Percentiles rank a stretch among this genome's conserved stretches.
These are phyloP conservation scores for Candida easanensis DNA, from an alignment of 805 yeast species.

Conservation along the genomic window DNA sequence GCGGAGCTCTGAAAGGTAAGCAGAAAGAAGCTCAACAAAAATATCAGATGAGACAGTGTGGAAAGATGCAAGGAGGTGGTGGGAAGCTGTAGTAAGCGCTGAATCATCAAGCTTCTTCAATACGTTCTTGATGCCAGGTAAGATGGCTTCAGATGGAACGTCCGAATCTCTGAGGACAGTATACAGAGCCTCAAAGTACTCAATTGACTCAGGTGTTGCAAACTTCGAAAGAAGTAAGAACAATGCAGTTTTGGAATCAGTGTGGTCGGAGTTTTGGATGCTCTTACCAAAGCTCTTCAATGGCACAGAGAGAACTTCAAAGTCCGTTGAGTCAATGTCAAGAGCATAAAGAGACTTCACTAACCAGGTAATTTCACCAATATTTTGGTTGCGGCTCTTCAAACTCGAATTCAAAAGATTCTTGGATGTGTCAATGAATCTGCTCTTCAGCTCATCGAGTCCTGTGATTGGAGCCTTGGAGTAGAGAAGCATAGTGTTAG, in stretches of 20 bases:
- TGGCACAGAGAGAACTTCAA: conserved; percentile 7
- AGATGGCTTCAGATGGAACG: conserved; percentile 13
- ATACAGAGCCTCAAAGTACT: conserved; percentile 34
- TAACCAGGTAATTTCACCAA: conserved; percentile 28
- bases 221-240: conserved; percentile 30
- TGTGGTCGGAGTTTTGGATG: conserved; percentile 8
- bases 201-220: conserved; percentile 19
- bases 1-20: conserved; percentile 11
- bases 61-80: conserved; percentile 20
- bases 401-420: conserved; percentile 6
- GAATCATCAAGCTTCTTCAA: conserved; percentile 10
- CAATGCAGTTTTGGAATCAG: conserved; percentile 23
- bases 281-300: conserved; percentile 15
- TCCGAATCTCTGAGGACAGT: conserved; percentile 30
- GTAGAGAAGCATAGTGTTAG: conserved; percentile 15
- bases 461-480: background rate
- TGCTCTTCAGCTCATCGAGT: conserved; percentile 1
- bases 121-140: conserved; percentile 22
- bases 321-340: conserved; percentile 10
- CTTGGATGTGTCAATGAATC: conserved; percentile 13
- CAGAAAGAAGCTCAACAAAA: conserved; percentile 22
- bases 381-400: background rate
- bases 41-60: conserved; percentile 12
- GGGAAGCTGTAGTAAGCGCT: conserved; percentile 18
- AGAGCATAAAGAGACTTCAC: conserved; percentile 29